These are phyloP conservation scores for Nakataea oryzae DNA, from an alignment of 2,329 filamentous ascomycete genomes.

Conservation along the genomic window DNA sequence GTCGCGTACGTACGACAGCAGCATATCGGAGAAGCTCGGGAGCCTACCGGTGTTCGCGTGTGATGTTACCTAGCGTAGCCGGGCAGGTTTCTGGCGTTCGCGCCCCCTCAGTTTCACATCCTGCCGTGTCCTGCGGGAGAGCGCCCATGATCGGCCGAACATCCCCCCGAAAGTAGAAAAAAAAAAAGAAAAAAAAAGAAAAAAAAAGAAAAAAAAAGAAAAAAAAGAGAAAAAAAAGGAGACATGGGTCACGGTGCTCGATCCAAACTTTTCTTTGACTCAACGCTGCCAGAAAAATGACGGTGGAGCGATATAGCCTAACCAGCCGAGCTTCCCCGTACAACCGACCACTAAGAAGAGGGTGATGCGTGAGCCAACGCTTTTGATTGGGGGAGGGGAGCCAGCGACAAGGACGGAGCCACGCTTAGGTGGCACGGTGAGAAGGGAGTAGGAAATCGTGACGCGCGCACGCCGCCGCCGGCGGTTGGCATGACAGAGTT, in stretches of 20 bases:
- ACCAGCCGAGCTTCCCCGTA: neutral
- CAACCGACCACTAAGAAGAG: neutral
- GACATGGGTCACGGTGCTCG: neutral
- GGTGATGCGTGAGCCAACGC: neutral
- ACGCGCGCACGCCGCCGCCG: neutral
- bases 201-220: neutral
- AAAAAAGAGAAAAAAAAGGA: neutral
- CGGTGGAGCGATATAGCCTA: no score
- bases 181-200: neutral
- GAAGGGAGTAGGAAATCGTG: no score
- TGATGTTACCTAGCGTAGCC: neutral
- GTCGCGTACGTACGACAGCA: neutral
- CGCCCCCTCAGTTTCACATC: neutral
- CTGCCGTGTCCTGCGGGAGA: neutral
- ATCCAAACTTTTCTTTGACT: neutral
- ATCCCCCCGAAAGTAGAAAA: no score
- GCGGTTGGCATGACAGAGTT: neutral
- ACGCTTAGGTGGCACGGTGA: neutral
- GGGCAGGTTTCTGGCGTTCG: neutral
- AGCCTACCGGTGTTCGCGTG: neutral
- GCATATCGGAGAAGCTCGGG: neutral
- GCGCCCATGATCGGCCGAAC: neutral
- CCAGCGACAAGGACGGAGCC: neutral
- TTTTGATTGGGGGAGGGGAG: neutral
- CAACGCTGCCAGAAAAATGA: neutral